Evolutionary conservation across 2,329 filamentous ascomycete genomes (phyloP), one percentile per base, ranked within the genome.

Genomic region (Aspergillus sp.): DNA sequence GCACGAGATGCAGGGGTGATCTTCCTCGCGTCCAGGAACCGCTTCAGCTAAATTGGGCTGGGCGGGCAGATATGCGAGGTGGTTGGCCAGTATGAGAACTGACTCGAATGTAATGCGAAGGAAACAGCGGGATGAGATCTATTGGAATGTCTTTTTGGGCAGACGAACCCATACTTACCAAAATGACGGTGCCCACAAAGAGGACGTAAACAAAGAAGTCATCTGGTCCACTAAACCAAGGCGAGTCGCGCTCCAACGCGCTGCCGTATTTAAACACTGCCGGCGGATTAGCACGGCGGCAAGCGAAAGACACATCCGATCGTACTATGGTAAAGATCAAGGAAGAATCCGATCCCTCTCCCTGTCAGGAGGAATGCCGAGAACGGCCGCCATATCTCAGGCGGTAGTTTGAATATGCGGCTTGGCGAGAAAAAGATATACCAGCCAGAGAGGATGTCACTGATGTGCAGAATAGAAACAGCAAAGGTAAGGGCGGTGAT

Each of bases 11-110:
- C 68, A 75, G 73, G 78, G 80, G 77, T 74, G 68, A 75, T 85
- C 79, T 85, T 71, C 80, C 80, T 85, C 80, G 69, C 64, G 78
- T 82, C 68, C 79, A 85, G 80, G 80, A 85, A 85, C 80, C 80
- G 80, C 61, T 72, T 80, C 79, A 83, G 79, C 69, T 75, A 80
- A 72, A 64, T 40, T 42, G 47, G 55, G 72, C 80, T 82, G 80
- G 75, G 73, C 80, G 80, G 80, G 80, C 80, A 85, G 80, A 82
- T 82, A 63, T 71, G 66, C 66, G 75, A 79, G 76, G 75, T 75
- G 57, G 40, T 34, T 38, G 43, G 24, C 30, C 15, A 32, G 10
- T 26, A 8, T 26, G 13, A 15, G 22, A 24, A 24, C 12, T 13
- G 35, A 42, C 31, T 25, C 32, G 38, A 43, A 41, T 33, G 33